Evolutionary conservation across 306 rosid genomes (phyloP).

Genomic region (Cicer pinnatifidum): DNA sequence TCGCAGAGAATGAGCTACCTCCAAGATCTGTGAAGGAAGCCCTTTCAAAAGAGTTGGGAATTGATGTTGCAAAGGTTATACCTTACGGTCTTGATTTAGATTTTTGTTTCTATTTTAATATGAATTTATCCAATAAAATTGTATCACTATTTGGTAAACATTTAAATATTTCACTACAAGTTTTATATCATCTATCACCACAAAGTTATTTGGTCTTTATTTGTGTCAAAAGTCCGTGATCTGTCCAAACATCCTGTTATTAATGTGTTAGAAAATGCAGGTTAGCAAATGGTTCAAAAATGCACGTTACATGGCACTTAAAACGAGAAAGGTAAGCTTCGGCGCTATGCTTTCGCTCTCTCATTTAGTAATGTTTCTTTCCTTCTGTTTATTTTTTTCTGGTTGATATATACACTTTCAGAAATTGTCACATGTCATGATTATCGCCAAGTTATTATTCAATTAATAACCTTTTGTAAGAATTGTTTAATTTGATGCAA

Average conservation of each 20-base stretch:
- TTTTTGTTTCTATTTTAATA: constrained; percentile 28
- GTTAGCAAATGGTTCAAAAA: constrained; percentile 98
- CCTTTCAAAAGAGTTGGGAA: constrained; percentile 82
- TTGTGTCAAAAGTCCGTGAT: constrained; percentile 17
- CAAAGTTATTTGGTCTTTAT: constrained; percentile 13
- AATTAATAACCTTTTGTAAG: background rate
- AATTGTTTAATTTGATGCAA: background rate
- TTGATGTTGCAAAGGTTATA: constrained; percentile 81
- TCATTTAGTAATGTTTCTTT: background rate
- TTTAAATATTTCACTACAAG: constrained; percentile 28
- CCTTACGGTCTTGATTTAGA: constrained; percentile 15
- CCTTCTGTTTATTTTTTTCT: too few species aligned
- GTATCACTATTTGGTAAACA: background rate
- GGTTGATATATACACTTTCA: too few species aligned
- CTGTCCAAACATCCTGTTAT: constrained; percentile 25
- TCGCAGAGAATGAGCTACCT: constrained; percentile 84
- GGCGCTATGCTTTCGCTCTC: constrained; percentile 9
- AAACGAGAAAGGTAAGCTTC: constrained; percentile 72
- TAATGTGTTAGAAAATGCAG: constrained; percentile 55
- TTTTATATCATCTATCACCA: constrained; percentile 11
- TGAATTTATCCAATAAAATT: background rate
- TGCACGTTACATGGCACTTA: constrained; percentile 85
- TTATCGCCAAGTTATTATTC: constrained; percentile 5
- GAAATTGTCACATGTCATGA: background rate
- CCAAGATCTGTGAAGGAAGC: constrained; percentile 71